Conservation (phyloP, 2,329 filamentous ascomycete genomes). For the Magnaporthiopsis incrustans region DNA sequence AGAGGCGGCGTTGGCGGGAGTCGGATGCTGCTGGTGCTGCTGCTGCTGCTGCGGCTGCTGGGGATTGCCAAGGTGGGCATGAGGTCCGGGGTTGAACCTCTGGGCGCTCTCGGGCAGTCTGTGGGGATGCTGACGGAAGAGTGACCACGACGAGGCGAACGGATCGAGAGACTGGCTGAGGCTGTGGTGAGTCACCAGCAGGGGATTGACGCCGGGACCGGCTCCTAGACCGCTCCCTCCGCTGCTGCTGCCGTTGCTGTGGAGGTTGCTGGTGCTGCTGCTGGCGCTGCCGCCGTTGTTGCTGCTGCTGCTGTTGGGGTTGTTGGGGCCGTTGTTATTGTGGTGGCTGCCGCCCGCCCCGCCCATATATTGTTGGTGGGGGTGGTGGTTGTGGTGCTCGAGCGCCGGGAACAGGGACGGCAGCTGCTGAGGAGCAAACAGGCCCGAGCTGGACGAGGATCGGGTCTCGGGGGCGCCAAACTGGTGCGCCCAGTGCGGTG, state of each 20-base stretch:
- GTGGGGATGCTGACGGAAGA: neutral
- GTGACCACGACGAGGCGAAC: neutral
- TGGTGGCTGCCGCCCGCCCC: neutral
- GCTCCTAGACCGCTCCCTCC: neutral
- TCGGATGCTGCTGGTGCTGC: neutral
- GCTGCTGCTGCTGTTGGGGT: neutral
- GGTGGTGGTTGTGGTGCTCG: no score
- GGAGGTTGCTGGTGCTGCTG: neutral
- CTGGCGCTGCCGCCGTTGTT: neutral
- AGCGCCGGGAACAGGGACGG: neutral
- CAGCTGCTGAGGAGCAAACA: neutral
- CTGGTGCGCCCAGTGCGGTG: neutral
- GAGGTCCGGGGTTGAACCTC: neutral
- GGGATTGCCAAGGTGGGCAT: neutral
- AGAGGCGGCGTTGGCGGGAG: neutral
- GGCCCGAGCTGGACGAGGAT: neutral
- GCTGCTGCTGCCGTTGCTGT: neutral
- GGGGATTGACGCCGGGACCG: neutral
- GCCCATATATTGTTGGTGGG: neutral
- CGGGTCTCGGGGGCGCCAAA: neutral
- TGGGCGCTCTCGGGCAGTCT: neutral
- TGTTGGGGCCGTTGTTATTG: neutral
- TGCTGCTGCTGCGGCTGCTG: no score
- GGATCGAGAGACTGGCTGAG: neutral
- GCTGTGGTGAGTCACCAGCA: neutral